Conservation (phyloP, 177 flowering plant species). For the Tripterygium wilfordii region DNA sequence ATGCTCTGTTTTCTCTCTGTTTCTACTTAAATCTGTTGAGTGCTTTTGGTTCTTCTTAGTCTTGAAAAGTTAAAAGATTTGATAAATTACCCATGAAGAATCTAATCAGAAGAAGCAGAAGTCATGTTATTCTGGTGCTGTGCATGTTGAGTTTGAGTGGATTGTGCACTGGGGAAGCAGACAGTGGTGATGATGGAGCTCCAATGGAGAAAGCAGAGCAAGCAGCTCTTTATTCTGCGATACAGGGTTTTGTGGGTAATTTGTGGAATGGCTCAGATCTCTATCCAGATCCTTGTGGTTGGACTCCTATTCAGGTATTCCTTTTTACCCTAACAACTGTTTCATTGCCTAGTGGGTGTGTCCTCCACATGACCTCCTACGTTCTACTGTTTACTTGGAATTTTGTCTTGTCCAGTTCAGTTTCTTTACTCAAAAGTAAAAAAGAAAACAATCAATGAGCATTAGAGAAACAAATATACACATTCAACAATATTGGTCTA, state of each 20-base stretch:
- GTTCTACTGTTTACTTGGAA: too few relatives aligned
- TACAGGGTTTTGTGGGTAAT: slow-evolving; percentile 67
- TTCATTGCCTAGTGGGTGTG: slow-evolving; percentile 1
- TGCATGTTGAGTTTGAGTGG: slow-evolving; percentile 14
- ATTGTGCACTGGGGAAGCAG: slow-evolving; percentile 21
- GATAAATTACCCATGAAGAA: slow-evolving; percentile 27
- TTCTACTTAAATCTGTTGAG: neutral
- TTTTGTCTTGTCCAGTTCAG: too few relatives aligned
- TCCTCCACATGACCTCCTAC: too few relatives aligned
- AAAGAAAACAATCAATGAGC: too few relatives aligned
- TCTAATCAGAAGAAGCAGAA: neutral
- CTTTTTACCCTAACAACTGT: neutral
- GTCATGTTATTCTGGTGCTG: slow-evolving; percentile 11
- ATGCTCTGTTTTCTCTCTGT: neutral
- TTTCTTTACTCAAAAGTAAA: too few relatives aligned
- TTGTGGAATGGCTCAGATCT: slow-evolving; percentile 89
- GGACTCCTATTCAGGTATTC: slow-evolving; percentile 85
- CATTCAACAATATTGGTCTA: too few relatives aligned
- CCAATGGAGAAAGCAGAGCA: slow-evolving; percentile 68
- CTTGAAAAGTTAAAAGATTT: too few relatives aligned
- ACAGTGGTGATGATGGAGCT: slow-evolving; percentile 23
- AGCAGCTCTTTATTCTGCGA: slow-evolving; percentile 56
- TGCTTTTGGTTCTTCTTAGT: too few relatives aligned
- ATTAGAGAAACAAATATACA: neutral
- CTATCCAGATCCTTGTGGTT: slow-evolving; percentile 95